Percentiles rank a stretch among this genome's conserved stretches.
These are phyloP conservation scores for Chiua virens DNA, from an alignment of 768 basidiomycete genomes.

Conservation along the genomic window DNA sequence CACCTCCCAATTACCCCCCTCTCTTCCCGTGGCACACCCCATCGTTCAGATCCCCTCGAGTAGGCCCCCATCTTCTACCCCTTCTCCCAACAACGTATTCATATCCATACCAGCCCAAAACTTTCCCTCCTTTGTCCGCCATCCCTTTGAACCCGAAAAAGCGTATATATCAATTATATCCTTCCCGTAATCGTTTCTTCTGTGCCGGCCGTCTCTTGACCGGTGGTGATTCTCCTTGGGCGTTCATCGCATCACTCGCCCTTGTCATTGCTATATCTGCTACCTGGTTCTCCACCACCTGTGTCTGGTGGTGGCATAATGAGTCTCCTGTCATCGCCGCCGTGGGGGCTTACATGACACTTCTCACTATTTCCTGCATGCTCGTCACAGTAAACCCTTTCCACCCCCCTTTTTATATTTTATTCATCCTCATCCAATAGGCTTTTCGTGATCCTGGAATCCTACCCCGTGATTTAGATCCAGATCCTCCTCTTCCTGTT, in stretches of 20 bases:
- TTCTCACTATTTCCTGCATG: conserved; percentile 76
- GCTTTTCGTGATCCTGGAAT: conserved; percentile 87
- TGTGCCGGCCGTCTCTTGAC: conserved; percentile 71
- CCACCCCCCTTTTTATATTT: neutral
- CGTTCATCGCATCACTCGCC: conserved; percentile 66
- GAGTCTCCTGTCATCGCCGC: conserved; percentile 69
- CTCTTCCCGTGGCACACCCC: conserved; percentile 17
- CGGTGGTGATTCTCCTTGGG: conserved; percentile 84
- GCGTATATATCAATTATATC: conserved; percentile 63
- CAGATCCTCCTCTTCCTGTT: conserved; percentile 74
- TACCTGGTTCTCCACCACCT: conserved; percentile 86
- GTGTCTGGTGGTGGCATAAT: conserved; percentile 86
- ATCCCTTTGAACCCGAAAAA: conserved; percentile 35
- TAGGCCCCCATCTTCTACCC: conserved; percentile 20
- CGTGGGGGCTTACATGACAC: conserved; percentile 60
- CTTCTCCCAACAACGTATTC: conserved; percentile 31
- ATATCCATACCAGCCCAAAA: conserved; percentile 30
- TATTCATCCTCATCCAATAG: conserved; percentile 32
- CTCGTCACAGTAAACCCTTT: conserved; percentile 60
- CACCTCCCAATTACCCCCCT: conserved; percentile 4
- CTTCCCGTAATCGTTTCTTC: conserved; percentile 77
- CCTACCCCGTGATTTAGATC: conserved; percentile 84
- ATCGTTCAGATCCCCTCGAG: conserved; percentile 27
- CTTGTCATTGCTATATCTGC: conserved; percentile 69
- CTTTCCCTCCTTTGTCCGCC: conserved; percentile 34